Evolutionary conservation across 208 protist species (phyloP).

Genomic region (Leishmania arabica): DNA sequence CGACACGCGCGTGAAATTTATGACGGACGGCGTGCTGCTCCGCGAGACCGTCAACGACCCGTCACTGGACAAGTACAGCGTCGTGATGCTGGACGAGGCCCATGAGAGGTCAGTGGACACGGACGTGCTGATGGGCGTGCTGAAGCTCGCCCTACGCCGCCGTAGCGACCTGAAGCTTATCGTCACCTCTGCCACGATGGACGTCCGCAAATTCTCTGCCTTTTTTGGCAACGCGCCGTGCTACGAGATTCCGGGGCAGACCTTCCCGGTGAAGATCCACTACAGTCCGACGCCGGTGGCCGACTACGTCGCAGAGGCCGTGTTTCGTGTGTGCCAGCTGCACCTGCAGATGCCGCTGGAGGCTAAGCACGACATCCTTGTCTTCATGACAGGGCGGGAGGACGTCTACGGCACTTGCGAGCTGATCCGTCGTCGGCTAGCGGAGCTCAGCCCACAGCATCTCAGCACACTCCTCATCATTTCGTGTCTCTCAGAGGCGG

Average conservation of each 20-base stretch:
- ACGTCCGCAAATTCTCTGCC: conserved; percentile 95
- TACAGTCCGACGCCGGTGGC: conserved; percentile 87
- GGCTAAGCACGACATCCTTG: conserved; percentile 95
- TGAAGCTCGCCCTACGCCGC: conserved; percentile 87
- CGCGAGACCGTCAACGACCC: conserved; percentile 93
- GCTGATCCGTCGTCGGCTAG: conserved; percentile 86
- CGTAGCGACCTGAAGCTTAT: conserved; percentile 98
- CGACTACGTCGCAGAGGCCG: conserved; percentile 80
- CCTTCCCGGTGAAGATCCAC: conserved; percentile 86
- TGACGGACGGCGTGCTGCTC: conserved; percentile 97
- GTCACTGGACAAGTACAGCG: conserved; percentile 89
- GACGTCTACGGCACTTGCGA: conserved; percentile 96
- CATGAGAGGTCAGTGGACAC: conserved; percentile 97
- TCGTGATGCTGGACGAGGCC: conserved; percentile 99
- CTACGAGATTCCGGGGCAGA: conserved; percentile 97
- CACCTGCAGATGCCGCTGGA: conserved; percentile 88
- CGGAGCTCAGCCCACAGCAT: conserved; percentile 92
- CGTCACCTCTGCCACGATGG: conserved; percentile 99
- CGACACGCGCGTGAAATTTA: conserved; percentile 94
- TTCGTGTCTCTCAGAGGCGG: conserved; percentile 93
- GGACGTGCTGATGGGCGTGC: conserved; percentile 97
- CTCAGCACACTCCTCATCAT: conserved; percentile 88
- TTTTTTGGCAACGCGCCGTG: conserved; percentile 97
- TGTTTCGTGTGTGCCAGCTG: conserved; percentile 83
- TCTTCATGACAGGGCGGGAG: conserved; percentile 99